Evolutionary conservation across 106 monocot genomes (phyloP), one percentile per base, ranked within the genome.

Genomic region (Apostasia ramifera): DNA sequence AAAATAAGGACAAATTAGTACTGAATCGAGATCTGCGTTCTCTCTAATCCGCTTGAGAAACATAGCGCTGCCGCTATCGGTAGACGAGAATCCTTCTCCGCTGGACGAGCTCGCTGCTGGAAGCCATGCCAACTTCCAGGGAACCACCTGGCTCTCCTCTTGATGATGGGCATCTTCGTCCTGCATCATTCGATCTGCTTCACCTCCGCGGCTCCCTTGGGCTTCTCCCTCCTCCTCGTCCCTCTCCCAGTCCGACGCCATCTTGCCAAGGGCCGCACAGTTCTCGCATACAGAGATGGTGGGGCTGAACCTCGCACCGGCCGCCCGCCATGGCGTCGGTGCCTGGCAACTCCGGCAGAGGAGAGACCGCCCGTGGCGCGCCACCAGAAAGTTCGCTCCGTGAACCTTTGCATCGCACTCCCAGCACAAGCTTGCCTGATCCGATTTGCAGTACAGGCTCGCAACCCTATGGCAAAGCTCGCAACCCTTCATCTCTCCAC

Each of bases 381-480:
- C 88, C 57, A 93, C 92, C 69, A 93, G 81, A 72, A 93, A 93
- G 74, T 93, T 93, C 37, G 88, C 85, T 14, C 86, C 85, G 81
- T 93, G 92, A 51, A 93, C 92, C 61, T 59, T 62, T 40, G 76
- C 82, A 70, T 93, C 92, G 83, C 92, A 93, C 8, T 89, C 88
- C 85, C 85, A 93, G 83, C 92, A 93, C 41, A 93, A 81, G 56
- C 76, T 83, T 74, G 92, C 92, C 64, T 68, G 51, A 69, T 93
- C 92, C 44, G 88, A 88, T 77, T 88, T 83, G 81, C 92, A 93
- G 79, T 80, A 77, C 78, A 79, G 72, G 66, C 77, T 44, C 62
- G 92, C 92, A 68, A 73, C 12, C 53, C 70, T 12, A 10, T 44
- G 26, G 73, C 92, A 93, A 3, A 93, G 77, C 49, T 74, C 81